Evolutionary conservation across 192 early-diverging fungal species (phyloP).

Genomic region (Haplosporangium gracile): DNA sequence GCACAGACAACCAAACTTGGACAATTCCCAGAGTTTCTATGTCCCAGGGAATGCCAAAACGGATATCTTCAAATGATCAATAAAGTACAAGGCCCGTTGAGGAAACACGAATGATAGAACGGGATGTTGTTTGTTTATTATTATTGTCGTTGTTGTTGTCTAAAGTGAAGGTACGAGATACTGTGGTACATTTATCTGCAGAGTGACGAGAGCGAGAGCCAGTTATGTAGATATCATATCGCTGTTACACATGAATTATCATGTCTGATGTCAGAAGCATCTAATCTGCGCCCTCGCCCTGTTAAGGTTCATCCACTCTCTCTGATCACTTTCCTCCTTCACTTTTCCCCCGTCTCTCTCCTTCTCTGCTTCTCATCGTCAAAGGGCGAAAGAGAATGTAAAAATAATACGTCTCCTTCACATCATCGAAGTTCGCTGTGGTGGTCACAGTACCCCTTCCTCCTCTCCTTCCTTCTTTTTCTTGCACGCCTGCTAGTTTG

Average conservation of each 20-base stretch:
- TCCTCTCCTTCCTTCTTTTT: no score
- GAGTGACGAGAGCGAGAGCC: background rate
- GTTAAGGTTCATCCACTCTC: background rate
- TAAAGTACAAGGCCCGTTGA: background rate
- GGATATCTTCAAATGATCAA: background rate
- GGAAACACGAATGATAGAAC: background rate
- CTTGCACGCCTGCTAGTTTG: background rate
- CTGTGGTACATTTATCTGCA: background rate
- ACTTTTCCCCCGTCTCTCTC: background rate
- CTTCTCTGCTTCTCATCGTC: background rate
- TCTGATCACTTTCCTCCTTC: background rate
- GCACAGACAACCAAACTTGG: no score
- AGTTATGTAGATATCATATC: background rate
- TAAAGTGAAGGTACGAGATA: no score
- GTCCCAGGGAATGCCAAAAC: background rate
- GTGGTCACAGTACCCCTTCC: background rate
- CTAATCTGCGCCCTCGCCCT: slow-evolving; percentile 1
- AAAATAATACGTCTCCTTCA: no score
- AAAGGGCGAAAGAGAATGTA: background rate
- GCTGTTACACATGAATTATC: background rate
- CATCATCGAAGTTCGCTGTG: background rate
- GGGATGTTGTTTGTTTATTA: background rate
- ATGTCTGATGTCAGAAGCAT: background rate
- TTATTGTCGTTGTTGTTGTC: no score
- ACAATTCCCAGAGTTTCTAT: background rate